Conservation (phyloP, 495 filamentous ascomycete genomes). For the Hypoxylon fuscum region DNA sequence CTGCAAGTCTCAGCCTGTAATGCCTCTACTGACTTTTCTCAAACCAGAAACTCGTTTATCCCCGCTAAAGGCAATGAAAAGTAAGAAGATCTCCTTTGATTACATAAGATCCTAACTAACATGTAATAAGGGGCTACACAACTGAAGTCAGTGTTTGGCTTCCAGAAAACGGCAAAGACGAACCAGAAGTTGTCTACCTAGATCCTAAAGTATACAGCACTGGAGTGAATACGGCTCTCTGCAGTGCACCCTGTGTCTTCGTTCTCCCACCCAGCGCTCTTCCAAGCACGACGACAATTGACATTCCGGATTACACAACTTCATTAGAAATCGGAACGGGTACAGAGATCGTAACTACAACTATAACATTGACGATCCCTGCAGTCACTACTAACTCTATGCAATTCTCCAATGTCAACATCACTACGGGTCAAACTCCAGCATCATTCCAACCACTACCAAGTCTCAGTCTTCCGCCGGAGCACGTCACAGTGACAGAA, state of each 20-base stretch:
- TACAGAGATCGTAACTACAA: slow-evolving; percentile 21
- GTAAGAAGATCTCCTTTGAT: too few relatives aligned
- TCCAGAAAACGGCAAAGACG: slow-evolving; percentile 22
- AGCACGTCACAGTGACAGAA: slow-evolving; percentile 1
- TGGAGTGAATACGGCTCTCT: slow-evolving; percentile 8
- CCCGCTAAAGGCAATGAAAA: too few relatives aligned
- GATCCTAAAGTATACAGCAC: slow-evolving; percentile 22
- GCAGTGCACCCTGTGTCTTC: slow-evolving; percentile 24
- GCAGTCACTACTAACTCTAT: slow-evolving; percentile 11
- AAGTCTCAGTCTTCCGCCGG: slow-evolving; percentile 35
- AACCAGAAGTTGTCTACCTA: slow-evolving; percentile 28
- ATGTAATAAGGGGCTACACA: slow-evolving; percentile 34
- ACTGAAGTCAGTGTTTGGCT: slow-evolving; percentile 39
- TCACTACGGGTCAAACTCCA: background rate
- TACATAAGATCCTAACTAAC: too few relatives aligned
- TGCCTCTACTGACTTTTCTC: too few relatives aligned
- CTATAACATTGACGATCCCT: slow-evolving; percentile 20
- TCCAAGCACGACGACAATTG: slow-evolving; percentile 4
- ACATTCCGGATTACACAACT: slow-evolving; percentile 18
- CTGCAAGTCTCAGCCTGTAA: too few relatives aligned
- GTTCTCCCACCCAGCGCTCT: slow-evolving; percentile 32
- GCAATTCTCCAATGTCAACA: slow-evolving; percentile 19
- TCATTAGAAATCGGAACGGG: slow-evolving; percentile 32
- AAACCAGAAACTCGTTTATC: too few relatives aligned
- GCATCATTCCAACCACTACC: background rate